A percentile compares a stretch with the other conserved stretches of the same genome.
Evolutionary conservation across 768 basidiomycete genomes (phyloP).

Genomic region (Trametes cubensis): DNA sequence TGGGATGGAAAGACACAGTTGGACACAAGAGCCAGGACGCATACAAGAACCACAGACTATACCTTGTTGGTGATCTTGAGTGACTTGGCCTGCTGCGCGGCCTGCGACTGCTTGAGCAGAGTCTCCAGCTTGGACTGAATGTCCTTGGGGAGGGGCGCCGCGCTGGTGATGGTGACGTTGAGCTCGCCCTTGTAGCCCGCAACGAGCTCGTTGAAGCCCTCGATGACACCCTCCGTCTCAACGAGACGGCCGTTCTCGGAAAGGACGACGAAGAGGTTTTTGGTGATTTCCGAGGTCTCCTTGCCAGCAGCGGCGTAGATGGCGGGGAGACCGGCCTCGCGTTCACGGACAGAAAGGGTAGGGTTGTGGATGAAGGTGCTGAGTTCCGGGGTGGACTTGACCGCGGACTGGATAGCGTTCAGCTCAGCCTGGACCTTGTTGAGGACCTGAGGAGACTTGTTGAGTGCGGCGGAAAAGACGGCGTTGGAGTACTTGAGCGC

Average conservation of each 20-base stretch:
- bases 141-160: constrained; percentile 77
- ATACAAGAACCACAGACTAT: constrained; percentile 26
- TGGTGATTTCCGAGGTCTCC: constrained; percentile 83
- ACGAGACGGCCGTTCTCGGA: constrained; percentile 91
- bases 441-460: constrained; percentile 81
- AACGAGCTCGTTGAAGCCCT: constrained; percentile 89
- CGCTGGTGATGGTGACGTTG: constrained; percentile 90
- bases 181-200: constrained; percentile 91
- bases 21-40: constrained; percentile 10
- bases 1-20: constrained; percentile 33
- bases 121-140: constrained; percentile 78
- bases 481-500: constrained; percentile 86
- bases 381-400: constrained; percentile 68
- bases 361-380: constrained; percentile 84
- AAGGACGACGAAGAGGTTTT: constrained; percentile 88
- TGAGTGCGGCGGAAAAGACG: constrained; percentile 76
- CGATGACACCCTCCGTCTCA: constrained; percentile 84
- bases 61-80: constrained; percentile 94
- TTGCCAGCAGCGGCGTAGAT: constrained; percentile 77
- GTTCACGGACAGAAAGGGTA: constrained; percentile 82
- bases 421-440: constrained; percentile 88
- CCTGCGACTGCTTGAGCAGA: constrained; percentile 81
- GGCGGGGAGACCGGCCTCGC: constrained; percentile 62
- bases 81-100: constrained; percentile 84
- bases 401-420: constrained; percentile 63